Evolutionary conservation across 208 protist genomes (phyloP).

Genomic region (Leishmania tarentolae): DNA sequence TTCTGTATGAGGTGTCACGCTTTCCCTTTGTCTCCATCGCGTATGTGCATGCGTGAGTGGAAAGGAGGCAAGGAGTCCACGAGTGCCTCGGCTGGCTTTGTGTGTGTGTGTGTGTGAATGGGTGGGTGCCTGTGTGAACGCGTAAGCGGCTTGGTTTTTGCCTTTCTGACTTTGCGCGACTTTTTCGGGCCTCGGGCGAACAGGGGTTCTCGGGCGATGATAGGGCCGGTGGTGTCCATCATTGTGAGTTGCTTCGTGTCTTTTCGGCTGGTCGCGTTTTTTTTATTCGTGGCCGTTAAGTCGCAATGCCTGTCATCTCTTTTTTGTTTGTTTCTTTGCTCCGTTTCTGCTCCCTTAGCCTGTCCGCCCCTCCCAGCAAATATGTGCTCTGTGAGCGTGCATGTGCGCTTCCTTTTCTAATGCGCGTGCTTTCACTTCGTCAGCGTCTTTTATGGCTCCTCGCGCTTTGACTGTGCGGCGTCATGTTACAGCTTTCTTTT

Average conservation of each 20-base stretch:
- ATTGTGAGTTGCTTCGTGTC: neutral
- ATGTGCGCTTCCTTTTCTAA: neutral
- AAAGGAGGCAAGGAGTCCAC: neutral
- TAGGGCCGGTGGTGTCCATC: neutral
- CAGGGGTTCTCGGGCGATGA: neutral
- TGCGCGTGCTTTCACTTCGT: neutral
- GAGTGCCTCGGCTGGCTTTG: neutral
- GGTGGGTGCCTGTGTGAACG: neutral
- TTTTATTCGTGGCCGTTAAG: neutral
- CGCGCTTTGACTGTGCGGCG: neutral
- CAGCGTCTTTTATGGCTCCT: neutral
- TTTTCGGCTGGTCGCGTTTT: neutral
- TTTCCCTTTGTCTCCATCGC: neutral
- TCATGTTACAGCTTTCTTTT: neutral
- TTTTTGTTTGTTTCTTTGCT: neutral
- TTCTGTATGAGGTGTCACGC: neutral
- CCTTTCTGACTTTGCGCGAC: neutral
- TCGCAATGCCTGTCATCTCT: neutral
- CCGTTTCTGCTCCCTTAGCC: neutral
- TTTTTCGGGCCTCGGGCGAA: neutral
- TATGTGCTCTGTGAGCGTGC: neutral
- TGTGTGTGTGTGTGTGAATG: slow-evolving; percentile 1
- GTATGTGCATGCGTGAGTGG: too few species aligned
- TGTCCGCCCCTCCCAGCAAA: neutral
- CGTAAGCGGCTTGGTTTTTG: neutral